Evolutionary conservation across 306 rosid genomes (phyloP), one percentile per base, ranked within the genome.

Genomic region (Prunus fruticosa): DNA sequence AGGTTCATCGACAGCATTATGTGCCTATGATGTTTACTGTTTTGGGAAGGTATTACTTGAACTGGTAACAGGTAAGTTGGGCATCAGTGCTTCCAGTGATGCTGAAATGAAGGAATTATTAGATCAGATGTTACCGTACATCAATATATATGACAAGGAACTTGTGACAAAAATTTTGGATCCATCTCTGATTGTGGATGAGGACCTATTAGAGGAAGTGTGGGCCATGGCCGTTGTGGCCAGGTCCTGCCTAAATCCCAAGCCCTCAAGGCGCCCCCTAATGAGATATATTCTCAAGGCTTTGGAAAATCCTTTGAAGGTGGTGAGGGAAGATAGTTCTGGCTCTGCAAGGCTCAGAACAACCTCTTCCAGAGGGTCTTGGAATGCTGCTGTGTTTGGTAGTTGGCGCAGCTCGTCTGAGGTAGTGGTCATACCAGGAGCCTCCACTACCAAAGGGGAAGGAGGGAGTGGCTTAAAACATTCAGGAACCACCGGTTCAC

Each of bases 201-300:
- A 95, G 68, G 99, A 95, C 87, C 81, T 95, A 70, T 76, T 95
- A 72, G 99, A 95, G 85, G 99, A 95, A 87, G 97, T 92, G 32
- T 92, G 99, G 99, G 97, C 97, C 57, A 87, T 95, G 87, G 96
- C 99, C 20, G 88, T 95, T 19, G 96, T 95, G 14, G 99, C 99
- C 56, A 89, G 86, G 87, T 92, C 99, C 61, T 95, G 99, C 80
- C 84, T 95, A 62, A 92, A 90, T 73, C 97, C 97, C 0, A 95
- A 89, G 72, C 92, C 97, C 73, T 84, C 96, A 9, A 92, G 90
- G 81, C 86, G 99, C 19, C 99, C 99, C 20, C 88, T 84, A 46
- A 95, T 92, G 97, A 88, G 88, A 82, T 89, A 90, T 75, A 77
- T 95, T 60, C 92, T 92, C 79, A 92, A 84, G 84, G 99, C 99